Evolutionary conservation across 2,329 filamentous ascomycete species (phyloP), one percentile per base, ranked within the genome.

Genomic region (Cordyceps farinosa): DNA sequence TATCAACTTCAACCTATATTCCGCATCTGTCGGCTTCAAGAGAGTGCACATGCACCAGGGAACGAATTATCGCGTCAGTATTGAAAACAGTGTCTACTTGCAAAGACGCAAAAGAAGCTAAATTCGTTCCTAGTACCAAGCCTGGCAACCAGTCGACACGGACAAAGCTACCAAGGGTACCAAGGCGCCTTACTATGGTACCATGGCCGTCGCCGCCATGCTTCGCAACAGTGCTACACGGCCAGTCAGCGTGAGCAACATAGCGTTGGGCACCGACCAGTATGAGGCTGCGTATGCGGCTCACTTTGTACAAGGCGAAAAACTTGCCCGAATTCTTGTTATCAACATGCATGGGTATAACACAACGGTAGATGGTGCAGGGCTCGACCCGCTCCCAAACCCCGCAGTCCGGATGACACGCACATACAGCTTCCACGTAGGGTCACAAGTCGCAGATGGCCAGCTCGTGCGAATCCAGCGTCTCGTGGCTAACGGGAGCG

Each of bases 161-260:
- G 70, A 75, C 56, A 76, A 76, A 11, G 80, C 80, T 0, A 74
- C 76, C 7, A 75, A 79, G 2, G 86, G 84, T 15, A 88, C 85
- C n/a, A 87, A 87, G 69, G 75, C 86, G 0, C 85, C 86, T 0
- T 90, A 87, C 71, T 89, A 89, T 67, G 86, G 84, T 10, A 85
- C 84, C 70, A 57, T 57, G 38, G 53, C 38, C 6, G 59, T 55
- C 22, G 62, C 62, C 5, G 47, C 62, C 2, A 60, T 60, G 68
- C 71, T 89, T 2, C 80, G 82, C 1, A 71, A 81, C 63, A 68
- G 78, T 7, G 70, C 67, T 4, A 61, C 66, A 2, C 65, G 65
- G 27, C 68, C 74, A 11, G 76, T 82, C 3, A 76, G 77, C 11
- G 75, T 88, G 27, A 75, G 77, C n/a, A 77, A 82, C 59, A 69